These are phyloP conservation scores for Podaxis rugospora DNA, from an alignment of 768 basidiomycete species.

Conservation along the genomic window DNA sequence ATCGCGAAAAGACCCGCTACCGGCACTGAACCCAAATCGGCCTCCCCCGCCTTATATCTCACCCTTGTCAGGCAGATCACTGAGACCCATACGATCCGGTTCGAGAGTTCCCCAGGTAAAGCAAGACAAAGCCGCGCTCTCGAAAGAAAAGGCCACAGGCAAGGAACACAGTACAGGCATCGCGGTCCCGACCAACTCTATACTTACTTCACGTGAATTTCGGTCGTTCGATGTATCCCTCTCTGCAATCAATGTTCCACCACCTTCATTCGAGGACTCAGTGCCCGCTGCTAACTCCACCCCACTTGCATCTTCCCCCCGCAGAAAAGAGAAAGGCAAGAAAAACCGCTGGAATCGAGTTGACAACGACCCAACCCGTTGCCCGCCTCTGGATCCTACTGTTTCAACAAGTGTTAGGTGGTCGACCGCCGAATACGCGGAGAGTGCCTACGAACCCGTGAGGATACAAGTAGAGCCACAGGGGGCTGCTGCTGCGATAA, in stretches of 20 bases:
- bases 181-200: constrained; percentile 15
- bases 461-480: too few species aligned
- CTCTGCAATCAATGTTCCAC: constrained; percentile 17
- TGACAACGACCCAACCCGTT: not conserved
- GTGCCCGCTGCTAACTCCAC: constrained; percentile 23
- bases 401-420: not conserved
- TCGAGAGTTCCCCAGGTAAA: constrained; percentile 47
- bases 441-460: too few species aligned
- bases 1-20: constrained; percentile 16
- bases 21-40: constrained; percentile 9
- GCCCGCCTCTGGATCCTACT: not conserved
- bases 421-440: too few species aligned
- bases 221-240: constrained; percentile 43
- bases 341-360: not conserved
- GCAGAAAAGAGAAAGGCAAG: not conserved
- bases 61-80: constrained; percentile 11
- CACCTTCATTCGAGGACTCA: constrained; percentile 50
- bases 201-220: constrained; percentile 58
- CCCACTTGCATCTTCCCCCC: not conserved
- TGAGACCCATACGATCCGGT: constrained; percentile 11
- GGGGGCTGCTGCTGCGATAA: too few species aligned
- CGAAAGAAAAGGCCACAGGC: constrained; percentile 61
- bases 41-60: constrained; percentile 15
- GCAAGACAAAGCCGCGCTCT: constrained; percentile 69
- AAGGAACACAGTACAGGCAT: constrained; percentile 39